Evolutionary conservation across 2,329 filamentous ascomycete genomes (phyloP), one percentile per base, ranked within the genome.

Genomic region (Chaetomiaceae sp.): DNA sequence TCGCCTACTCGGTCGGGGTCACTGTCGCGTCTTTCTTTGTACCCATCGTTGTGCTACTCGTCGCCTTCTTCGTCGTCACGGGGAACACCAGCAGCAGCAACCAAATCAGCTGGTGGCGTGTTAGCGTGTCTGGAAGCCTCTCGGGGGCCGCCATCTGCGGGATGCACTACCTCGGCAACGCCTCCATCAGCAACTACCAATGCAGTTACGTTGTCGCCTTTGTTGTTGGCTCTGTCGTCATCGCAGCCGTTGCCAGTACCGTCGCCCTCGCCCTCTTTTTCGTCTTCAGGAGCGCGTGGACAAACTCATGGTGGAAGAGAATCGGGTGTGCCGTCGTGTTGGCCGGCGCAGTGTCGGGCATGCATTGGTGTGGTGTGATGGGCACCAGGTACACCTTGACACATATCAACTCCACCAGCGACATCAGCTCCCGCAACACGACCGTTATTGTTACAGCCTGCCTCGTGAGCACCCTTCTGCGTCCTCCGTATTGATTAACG

Each of bases 151-250:
- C 88, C 20, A 85, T 94, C 45, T 89, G 86, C 55, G 87, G 86
- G 29, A 94, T 95, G 89, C 88, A 95, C 67, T 95, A 94, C 63
- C 74, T 92, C 16, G 89, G 89, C n/a, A 90, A 95, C 65, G 80
- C 86, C 29, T 89, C 89, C 30, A 90, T 92, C 56, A 76, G 77
- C 25, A 92, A 95, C 66, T 95, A 94, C 64, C 69, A 66, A 4
- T 85, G 87, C 61, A 70, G 74, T 10, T 90, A 91, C 61, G 68
- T 71, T 3, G 64, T 72, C 13, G 71, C 70, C 20, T 82, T 83
- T 63, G 78, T 95, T 14, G 71, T 85, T 2, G 87, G 85, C 2
- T 81, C 89, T 5, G 81, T 82, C 18, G 66, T 86, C 41, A 90
- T 95, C 57, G 86, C 90, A 4, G 77, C 89, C 3, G 76, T 81